Conservation (phyloP, 2,329 filamentous ascomycete species). For the Fonsecaea monophora region DNA sequence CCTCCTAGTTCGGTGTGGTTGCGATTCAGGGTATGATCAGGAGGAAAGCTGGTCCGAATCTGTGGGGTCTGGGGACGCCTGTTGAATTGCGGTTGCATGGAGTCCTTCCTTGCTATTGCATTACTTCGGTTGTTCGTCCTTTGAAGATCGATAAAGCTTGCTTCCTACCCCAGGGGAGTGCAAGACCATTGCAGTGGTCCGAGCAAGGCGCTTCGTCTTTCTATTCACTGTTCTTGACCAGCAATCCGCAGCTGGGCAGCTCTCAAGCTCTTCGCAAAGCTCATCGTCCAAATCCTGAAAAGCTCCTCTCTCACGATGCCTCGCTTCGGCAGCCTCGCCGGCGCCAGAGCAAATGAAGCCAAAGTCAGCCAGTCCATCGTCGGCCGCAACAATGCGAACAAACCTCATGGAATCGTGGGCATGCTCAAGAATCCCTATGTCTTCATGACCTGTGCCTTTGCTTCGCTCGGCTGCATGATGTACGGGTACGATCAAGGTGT, state of each 20-base stretch:
- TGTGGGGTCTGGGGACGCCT: neutral
- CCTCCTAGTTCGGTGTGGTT: neutral
- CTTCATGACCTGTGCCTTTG: neutral
- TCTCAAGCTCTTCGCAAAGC: neutral
- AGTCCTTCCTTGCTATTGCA: too few relatives aligned
- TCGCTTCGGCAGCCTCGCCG: neutral
- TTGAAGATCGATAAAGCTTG: neutral
- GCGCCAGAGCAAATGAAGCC: neutral
- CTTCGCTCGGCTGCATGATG: neutral
- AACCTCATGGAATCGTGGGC: neutral
- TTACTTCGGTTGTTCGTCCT: neutral
- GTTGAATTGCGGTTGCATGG: neutral
- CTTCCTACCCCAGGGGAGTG: neutral
- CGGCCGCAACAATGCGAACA: constrained; percentile 1
- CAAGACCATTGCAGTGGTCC: neutral
- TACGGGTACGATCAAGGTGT: neutral
- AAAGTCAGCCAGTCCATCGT: neutral
- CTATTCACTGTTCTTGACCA: neutral
- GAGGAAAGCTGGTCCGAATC: neutral
- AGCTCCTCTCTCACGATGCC: neutral
- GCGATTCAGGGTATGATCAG: neutral
- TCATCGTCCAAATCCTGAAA: neutral
- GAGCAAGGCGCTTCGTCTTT: neutral
- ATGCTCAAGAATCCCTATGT: constrained; percentile 1
- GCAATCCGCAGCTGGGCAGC: neutral